These are phyloP conservation scores for Omphalotus guepiniiformis DNA, from an alignment of 768 basidiomycete genomes.

Conservation along the genomic window DNA sequence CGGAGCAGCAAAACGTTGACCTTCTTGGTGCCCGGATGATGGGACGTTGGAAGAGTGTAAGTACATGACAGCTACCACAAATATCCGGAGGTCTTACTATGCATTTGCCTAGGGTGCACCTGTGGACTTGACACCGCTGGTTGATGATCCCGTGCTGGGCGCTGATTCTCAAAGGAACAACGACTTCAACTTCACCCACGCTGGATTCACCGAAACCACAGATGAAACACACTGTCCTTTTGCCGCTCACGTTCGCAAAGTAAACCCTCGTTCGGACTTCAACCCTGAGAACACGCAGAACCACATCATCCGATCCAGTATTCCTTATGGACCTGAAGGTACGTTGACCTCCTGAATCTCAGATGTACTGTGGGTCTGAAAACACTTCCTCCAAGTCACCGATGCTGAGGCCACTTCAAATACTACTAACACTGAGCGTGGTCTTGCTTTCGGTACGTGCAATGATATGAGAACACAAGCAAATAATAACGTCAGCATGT, in stretches of 20 bases:
- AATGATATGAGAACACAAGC: no score
- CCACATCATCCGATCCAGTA: conserved; percentile 10
- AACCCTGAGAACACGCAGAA: conserved; percentile 9
- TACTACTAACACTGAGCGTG: conserved; percentile 4
- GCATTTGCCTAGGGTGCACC: conserved; percentile 32
- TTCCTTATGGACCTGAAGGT: conserved; percentile 14
- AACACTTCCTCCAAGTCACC: conserved; percentile 1
- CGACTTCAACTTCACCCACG: conserved; percentile 27
- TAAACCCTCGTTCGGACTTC: conserved; percentile 21
- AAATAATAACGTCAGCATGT: no score
- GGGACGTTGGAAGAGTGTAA: conserved; percentile 30
- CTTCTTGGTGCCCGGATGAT: conserved; percentile 29
- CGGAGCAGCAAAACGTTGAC: conserved; percentile 20
- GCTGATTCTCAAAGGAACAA: conserved; percentile 22
- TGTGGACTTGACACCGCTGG: conserved; percentile 22
- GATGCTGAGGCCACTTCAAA: conserved; percentile 4
- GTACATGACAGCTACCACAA: conserved; percentile 4
- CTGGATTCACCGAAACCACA: conserved; percentile 14
- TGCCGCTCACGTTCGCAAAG: conserved; percentile 27
- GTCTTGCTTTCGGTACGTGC: conserved; percentile 11
- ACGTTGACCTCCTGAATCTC: background rate
- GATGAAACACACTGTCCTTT: conserved; percentile 27
- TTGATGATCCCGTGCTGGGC: conserved; percentile 21
- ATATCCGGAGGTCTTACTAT: background rate
- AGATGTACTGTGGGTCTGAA: background rate